Evolutionary conservation across 768 basidiomycete species (phyloP), one percentile per base, ranked within the genome.

Genomic region (Arthromyces matolae): DNA sequence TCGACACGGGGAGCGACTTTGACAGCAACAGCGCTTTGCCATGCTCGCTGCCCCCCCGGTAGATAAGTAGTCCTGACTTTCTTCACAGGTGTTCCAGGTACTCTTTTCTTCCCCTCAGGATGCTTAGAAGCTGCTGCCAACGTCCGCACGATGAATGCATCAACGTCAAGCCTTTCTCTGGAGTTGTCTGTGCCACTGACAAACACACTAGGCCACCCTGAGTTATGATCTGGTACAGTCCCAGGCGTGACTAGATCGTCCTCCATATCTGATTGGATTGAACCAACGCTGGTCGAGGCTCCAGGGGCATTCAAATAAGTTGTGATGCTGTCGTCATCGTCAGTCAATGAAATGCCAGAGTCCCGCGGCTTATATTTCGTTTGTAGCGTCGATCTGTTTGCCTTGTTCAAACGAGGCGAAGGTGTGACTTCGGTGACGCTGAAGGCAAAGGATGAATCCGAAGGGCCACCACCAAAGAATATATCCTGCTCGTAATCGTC

Each of bases 21-120:
- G 54, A 75, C 64, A 12, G 87, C 77, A 16, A 89, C 77, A 3
- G 87, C 87, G 59, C 88, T 89, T 63, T 89, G 87, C 87, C 87
- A 90, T 4, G 84, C 86, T 8, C 87, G 72, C 41, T 80, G 77
- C 48, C 71, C 72, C 50, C 72, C 72, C 23, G 72, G 70, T 28
- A 84, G 67, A 58, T 78, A 72, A 32, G 76, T 73, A 18, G 79
- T 81, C 65, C 83, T 83, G 48, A 73, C 63, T 59, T 75, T 81
- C 73, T 91, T 91, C n/a, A 89, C 85, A 1, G 89, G 89, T 12
- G 89, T 91, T 0, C 85, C 87, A 1, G 89, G 89, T 5, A 80
- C 78, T 47, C 74, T 82, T 72, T 87, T 89, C 42, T 63, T 60
- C 20, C 67, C 66, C 55, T 71, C 68, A 4, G 57, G 60, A 24